Conservation (phyloP, 768 basidiomycete genomes). For the Russula compacta region DNA sequence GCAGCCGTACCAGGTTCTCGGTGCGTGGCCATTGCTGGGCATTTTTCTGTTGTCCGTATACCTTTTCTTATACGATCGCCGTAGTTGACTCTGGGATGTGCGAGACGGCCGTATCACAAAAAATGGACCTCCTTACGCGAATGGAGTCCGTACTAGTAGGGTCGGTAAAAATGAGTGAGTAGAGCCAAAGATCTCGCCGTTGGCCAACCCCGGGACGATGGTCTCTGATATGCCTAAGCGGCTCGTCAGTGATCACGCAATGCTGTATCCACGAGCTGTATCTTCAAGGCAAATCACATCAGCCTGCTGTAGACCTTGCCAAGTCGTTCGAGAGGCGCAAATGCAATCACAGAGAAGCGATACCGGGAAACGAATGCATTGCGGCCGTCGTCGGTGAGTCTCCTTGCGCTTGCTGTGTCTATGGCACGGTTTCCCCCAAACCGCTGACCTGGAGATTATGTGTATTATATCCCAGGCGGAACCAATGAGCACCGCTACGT, state of each 20-base stretch:
- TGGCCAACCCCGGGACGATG: background rate
- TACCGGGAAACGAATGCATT: conserved; percentile 79
- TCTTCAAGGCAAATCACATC: conserved; percentile 63
- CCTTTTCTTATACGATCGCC: conserved; percentile 3
- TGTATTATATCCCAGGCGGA: conserved; percentile 39
- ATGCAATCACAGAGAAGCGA: conserved; percentile 90
- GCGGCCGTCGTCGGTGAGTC: conserved; percentile 65
- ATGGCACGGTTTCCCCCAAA: background rate
- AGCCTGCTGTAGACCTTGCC: conserved; percentile 77
- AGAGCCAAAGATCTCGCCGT: background rate
- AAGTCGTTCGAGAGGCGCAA: conserved; percentile 89
- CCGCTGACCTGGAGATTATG: background rate
- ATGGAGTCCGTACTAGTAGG: conserved; percentile 75
- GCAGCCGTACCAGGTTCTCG: conserved; percentile 87
- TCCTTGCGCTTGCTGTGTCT: background rate
- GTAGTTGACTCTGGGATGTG: conserved; percentile 85
- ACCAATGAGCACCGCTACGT: conserved; percentile 91
- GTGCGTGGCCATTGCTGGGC: conserved; percentile 32
- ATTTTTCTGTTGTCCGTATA: no score
- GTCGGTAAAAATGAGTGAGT: conserved; percentile 84
- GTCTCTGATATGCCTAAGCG: conserved; percentile 31
- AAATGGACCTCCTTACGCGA: conserved; percentile 71
- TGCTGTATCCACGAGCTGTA: conserved; percentile 95
- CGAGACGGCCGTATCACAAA: conserved; percentile 52
- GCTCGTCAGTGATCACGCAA: conserved; percentile 89